Evolutionary conservation across 495 filamentous ascomycete species (phyloP).

Genomic region (Recurvomyces mirabilis): DNA sequence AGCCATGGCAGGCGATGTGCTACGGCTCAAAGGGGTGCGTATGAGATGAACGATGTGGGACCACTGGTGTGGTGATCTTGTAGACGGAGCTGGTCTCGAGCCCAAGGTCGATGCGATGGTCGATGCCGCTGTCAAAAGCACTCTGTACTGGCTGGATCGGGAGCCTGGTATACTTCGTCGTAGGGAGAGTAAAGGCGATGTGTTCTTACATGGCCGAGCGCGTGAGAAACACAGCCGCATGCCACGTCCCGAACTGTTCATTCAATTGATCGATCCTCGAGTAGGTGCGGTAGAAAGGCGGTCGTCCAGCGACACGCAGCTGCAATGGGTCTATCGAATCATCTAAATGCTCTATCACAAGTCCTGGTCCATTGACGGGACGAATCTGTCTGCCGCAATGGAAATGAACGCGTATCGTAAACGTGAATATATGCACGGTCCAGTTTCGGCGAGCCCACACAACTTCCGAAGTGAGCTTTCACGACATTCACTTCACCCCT

Average conservation of each 20-base stretch:
- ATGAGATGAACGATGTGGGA: slow-evolving; percentile 16
- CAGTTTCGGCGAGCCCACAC: no score
- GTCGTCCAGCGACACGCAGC: slow-evolving; percentile 15
- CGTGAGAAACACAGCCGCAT: slow-evolving; percentile 12
- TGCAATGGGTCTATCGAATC: no score
- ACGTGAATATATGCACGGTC: no score
- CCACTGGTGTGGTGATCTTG: slow-evolving; percentile 17
- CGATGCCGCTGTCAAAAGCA: background rate
- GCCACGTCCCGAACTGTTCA: slow-evolving; percentile 1
- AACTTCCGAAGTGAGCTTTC: no score
- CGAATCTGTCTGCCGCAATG: no score
- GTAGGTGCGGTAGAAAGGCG: background rate
- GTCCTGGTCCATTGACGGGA: no score
- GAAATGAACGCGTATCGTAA: no score
- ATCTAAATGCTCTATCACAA: no score
- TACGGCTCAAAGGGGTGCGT: background rate
- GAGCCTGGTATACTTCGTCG: background rate
- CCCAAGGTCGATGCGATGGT: background rate
- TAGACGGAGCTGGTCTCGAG: background rate
- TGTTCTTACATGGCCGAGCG: slow-evolving; percentile 2
- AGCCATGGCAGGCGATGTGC: slow-evolving; percentile 6
- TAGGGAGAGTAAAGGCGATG: background rate
- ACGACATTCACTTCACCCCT: no score
- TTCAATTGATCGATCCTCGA: background rate
- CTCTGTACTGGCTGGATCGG: background rate